These are phyloP conservation scores for Malassezia yamatoensis DNA, from an alignment of 1,284 basidiomycete genomes.

Conservation along the genomic window DNA sequence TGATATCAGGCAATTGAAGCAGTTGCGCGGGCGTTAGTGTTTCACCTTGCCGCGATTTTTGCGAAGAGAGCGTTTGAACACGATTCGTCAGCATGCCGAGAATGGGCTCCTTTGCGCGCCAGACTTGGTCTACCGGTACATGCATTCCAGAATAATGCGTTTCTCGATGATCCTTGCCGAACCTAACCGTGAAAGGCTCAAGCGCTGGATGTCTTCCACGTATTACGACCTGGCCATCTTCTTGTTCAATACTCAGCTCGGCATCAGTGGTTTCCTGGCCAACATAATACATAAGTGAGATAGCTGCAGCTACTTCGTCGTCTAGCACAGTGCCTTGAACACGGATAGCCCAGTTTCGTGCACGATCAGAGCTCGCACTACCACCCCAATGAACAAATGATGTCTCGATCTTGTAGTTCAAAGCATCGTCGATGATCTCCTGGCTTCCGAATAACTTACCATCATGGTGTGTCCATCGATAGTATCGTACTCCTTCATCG, in stretches of 20 bases:
- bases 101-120: slow-evolving; percentile 75
- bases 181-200: slow-evolving; percentile 67
- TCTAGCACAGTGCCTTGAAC: slow-evolving; percentile 72
- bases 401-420: slow-evolving; percentile 75
- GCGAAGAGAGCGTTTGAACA: slow-evolving; percentile 55
- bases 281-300: slow-evolving; percentile 71
- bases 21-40: slow-evolving; percentile 61
- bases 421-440: slow-evolving; percentile 65
- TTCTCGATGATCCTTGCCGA: slow-evolving; percentile 55
- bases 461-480: slow-evolving; percentile 81
- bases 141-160: slow-evolving; percentile 63
- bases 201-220: slow-evolving; percentile 64
- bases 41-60: slow-evolving; percentile 17
- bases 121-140: slow-evolving; percentile 60
- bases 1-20: slow-evolving; percentile 65
- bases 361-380: slow-evolving; percentile 10
- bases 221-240: slow-evolving; percentile 53
- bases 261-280: slow-evolving; percentile 62
- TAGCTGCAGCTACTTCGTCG: slow-evolving; percentile 53
- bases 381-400: slow-evolving; percentile 63
- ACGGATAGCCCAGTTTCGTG: slow-evolving; percentile 73
- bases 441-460: slow-evolving; percentile 73
- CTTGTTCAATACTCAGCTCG: slow-evolving; percentile 57
- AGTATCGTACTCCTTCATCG: slow-evolving; percentile 65
- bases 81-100: slow-evolving; percentile 57